Conservation (phyloP, 768 basidiomycete genomes). For the Xerocomellus dryophilus region DNA sequence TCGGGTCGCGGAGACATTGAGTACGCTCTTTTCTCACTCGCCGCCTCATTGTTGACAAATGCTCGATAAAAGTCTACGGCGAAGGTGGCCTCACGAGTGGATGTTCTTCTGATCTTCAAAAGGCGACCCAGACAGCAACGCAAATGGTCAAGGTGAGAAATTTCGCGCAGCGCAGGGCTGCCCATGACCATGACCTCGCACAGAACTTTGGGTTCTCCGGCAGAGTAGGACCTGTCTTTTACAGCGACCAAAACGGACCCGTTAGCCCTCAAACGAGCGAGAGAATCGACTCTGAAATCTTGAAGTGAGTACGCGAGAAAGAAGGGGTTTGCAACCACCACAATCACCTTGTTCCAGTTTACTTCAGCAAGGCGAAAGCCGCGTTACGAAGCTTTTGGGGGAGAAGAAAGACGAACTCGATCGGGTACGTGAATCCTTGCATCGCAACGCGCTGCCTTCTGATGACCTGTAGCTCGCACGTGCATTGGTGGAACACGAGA, state of each 20-base stretch:
- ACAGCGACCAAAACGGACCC: constrained; percentile 65
- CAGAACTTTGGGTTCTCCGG: constrained; percentile 78
- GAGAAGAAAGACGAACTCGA: constrained; percentile 73
- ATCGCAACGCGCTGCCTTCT: not conserved
- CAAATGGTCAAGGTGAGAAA: constrained; percentile 82
- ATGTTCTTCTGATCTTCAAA: constrained; percentile 81
- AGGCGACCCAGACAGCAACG: constrained; percentile 76
- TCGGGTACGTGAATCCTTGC: constrained; percentile 42
- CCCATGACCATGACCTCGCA: not conserved
- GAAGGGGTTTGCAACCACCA: too few species aligned
- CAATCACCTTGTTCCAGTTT: constrained; percentile 37
- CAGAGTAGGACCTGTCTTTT: constrained; percentile 80
- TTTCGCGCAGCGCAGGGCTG: not conserved
- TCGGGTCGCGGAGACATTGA: constrained; percentile 89
- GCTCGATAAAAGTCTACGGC: constrained; percentile 65
- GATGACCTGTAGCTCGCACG: constrained; percentile 63
- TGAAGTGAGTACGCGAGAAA: constrained; percentile 50
- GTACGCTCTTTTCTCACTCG: constrained; percentile 39
- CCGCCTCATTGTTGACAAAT: constrained; percentile 9
- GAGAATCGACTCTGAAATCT: constrained; percentile 86
- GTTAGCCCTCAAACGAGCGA: constrained; percentile 75
- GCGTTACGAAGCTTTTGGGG: constrained; percentile 63
- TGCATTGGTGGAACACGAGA: constrained; percentile 94
- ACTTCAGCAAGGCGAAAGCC: constrained; percentile 65
- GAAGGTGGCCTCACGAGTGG: constrained; percentile 87